Conservation (phyloP, 1,284 basidiomycete species). For the Chondrostereum purpureum region DNA sequence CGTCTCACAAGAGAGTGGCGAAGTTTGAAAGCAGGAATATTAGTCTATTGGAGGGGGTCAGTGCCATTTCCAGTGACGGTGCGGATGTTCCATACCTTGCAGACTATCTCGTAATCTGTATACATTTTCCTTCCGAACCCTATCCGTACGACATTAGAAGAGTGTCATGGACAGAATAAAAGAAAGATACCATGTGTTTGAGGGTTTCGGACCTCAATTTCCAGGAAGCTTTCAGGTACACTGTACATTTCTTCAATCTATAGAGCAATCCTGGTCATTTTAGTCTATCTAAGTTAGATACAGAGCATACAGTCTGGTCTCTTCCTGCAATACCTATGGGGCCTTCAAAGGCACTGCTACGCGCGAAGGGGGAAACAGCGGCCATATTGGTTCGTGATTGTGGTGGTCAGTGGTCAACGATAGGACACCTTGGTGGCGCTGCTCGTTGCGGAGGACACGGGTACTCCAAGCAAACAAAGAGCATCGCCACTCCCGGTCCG, state of each 20-base stretch:
- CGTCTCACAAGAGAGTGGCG: slow-evolving; percentile 91
- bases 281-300: slow-evolving; percentile 1
- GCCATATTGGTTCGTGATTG: slow-evolving; percentile 6
- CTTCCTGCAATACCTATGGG: not conserved
- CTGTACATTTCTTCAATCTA: slow-evolving; percentile 99
- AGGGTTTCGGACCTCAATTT: slow-evolving; percentile 96
- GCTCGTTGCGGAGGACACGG: too few relatives aligned
- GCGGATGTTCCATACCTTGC: slow-evolving; percentile 62
- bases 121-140: slow-evolving; percentile 97
- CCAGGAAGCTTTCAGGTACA: slow-evolving; percentile 93
- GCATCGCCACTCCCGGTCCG: too few relatives aligned
- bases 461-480: too few relatives aligned
- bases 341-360: slow-evolving; percentile 1
- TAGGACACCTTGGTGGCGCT: slow-evolving; percentile 11
- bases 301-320: not conserved
- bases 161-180: not conserved
- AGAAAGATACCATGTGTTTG: slow-evolving; percentile 82
- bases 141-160: slow-evolving; percentile 26
- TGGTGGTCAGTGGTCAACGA: slow-evolving; percentile 1
- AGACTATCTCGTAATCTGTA: slow-evolving; percentile 98
- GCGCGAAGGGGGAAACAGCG: slow-evolving; percentile 4
- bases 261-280: slow-evolving; percentile 13
- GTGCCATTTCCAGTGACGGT: not conserved
- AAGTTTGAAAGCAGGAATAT: slow-evolving; percentile 98
- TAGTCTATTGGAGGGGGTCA: slow-evolving; percentile 56